Evolutionary conservation across 1,284 basidiomycete species (phyloP).

Genomic region (Trichosporon asahii): DNA sequence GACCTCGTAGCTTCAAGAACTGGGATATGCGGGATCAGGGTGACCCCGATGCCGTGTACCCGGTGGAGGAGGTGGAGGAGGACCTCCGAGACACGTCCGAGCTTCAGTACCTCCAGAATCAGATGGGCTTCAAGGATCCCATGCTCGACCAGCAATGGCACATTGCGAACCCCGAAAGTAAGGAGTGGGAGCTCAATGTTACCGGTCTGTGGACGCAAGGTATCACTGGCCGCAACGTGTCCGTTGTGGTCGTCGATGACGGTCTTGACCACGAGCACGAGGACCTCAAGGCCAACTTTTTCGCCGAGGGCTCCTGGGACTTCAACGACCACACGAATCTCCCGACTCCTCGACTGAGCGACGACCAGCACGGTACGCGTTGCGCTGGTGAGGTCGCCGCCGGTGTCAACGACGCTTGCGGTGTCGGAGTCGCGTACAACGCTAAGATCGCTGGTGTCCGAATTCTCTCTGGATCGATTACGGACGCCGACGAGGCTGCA

Average conservation of each 20-base stretch:
- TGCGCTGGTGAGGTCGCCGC: conserved; percentile 99
- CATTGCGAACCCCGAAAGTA: conserved; percentile 52
- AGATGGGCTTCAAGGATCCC: conserved; percentile 76
- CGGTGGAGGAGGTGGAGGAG: not conserved
- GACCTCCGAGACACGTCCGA: conserved; percentile 55
- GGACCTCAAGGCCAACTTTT: conserved; percentile 85
- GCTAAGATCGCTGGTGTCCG: conserved; percentile 90
- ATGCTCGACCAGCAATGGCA: conserved; percentile 91
- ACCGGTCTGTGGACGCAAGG: conserved; percentile 64
- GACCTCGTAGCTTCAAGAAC: conserved; percentile 7
- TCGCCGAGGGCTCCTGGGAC: conserved; percentile 86
- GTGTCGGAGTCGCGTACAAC: conserved; percentile 88
- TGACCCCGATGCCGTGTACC: not conserved
- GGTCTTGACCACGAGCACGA: conserved; percentile 86
- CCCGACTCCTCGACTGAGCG: conserved; percentile 79
- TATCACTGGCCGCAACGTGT: conserved; percentile 79
- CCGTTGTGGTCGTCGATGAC: conserved; percentile 90
- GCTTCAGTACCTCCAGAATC: conserved; percentile 49
- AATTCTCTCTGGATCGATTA: conserved; percentile 93
- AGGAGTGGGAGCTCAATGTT: conserved; percentile 56
- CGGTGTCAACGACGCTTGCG: conserved; percentile 78
- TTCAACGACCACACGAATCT: conserved; percentile 90
- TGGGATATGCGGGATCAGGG: conserved; percentile 10
- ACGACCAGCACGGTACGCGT: conserved; percentile 96
- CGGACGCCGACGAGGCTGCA: conserved; percentile 95